Percentiles rank a stretch among this genome's conserved stretches.
phyloP scores from a whole-genome alignment of 1,284 basidiomycete genomes.

The Ustilago curta region DNA sequence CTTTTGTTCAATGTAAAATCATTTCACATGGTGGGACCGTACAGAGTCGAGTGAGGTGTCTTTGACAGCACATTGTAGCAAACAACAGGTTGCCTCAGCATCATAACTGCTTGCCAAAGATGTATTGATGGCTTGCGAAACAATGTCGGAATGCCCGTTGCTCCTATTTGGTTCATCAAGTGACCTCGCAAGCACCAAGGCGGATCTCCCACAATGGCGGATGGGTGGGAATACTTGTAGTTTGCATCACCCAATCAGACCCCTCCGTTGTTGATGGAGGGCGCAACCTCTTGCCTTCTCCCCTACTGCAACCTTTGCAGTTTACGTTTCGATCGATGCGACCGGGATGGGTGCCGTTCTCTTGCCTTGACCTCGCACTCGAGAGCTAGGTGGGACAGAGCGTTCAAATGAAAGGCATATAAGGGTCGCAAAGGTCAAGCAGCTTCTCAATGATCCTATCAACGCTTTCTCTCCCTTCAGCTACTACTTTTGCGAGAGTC shows the following conservation, averaged over 20 bases:
- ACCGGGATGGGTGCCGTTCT: no score
- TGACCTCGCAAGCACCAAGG: background rate
- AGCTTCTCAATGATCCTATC: background rate
- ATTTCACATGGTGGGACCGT: background rate
- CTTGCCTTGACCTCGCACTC: no score
- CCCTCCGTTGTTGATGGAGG: background rate
- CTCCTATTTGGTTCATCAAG: background rate
- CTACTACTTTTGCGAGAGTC: background rate
- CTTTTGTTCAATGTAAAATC: background rate
- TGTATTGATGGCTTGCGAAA: no score
- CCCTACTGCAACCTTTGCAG: background rate
- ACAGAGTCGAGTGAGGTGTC: background rate
- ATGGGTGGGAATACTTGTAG: background rate
- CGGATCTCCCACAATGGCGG: background rate
- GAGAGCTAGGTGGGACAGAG: no score
- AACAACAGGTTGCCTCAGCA: background rate
- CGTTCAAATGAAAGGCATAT: no score
- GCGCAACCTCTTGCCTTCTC: background rate
- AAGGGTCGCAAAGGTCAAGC: no score
- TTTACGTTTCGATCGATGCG: background rate
- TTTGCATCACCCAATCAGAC: background rate
- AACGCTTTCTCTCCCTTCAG: background rate
- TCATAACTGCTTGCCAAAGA: background rate
- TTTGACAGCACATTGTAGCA: background rate
- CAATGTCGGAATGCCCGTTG: background rate